phyloP scores from a whole-genome alignment of 805 yeast genomes.

The Lachancea quebecensis region DNA sequence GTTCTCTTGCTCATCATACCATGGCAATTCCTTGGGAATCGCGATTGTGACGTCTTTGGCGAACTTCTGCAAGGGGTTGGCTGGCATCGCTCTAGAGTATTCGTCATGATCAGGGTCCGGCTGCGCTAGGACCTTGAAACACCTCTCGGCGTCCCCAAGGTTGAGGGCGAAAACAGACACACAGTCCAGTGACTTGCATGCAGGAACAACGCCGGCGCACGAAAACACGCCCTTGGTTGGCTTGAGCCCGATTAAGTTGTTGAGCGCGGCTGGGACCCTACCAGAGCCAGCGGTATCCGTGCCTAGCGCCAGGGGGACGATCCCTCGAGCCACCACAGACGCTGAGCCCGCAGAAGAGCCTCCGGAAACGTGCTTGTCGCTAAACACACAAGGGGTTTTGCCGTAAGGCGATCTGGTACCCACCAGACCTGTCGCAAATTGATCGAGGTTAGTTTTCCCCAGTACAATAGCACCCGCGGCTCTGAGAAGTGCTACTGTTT shows the following conservation, averaged over 20 bases:
- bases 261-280: conserved; percentile 92
- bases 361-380: conserved; percentile 75
- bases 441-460: conserved; percentile 94
- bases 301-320: conserved; percentile 83
- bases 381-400: conserved; percentile 72
- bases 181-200: conserved; percentile 90
- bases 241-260: conserved; percentile 85
- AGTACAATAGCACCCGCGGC: conserved; percentile 88
- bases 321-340: conserved; percentile 79
- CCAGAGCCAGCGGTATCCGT: conserved; percentile 99
- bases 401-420: conserved; percentile 97
- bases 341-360: conserved; percentile 98
- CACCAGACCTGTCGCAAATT: conserved; percentile 95
- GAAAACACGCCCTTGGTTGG: conserved; percentile 89
- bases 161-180: conserved; percentile 79
- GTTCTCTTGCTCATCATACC: conserved; percentile 68
- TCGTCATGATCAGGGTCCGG: conserved; percentile 65
- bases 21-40: conserved; percentile 63
- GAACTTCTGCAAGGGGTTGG: conserved; percentile 54
- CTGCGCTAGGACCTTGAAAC: conserved; percentile 63
- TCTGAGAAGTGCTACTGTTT: conserved; percentile 65
- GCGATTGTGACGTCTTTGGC: conserved; percentile 60
- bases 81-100: conserved; percentile 72
- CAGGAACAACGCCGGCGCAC: conserved; percentile 91
- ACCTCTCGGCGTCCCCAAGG: conserved; percentile 74